These are phyloP conservation scores for Nitzschia sp. DNA, from an alignment of 108 stramenopile genomes.

Conservation along the genomic window DNA sequence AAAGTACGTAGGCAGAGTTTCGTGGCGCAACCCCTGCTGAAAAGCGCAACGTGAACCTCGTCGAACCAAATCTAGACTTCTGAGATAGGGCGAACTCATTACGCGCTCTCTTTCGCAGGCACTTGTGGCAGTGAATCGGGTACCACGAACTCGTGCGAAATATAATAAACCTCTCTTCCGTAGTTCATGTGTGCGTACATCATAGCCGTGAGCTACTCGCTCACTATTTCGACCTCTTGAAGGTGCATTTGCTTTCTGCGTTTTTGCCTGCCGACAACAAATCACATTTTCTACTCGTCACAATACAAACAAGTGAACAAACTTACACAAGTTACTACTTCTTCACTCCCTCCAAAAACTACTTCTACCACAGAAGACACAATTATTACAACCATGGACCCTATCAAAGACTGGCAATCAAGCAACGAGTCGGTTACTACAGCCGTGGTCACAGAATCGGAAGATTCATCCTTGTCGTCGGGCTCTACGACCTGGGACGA, in stretches of 20 bases:
- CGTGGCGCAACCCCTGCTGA: no score
- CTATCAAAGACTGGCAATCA: conserved; percentile 1
- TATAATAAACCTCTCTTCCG: no score
- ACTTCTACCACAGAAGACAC: no score
- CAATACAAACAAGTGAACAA: neutral
- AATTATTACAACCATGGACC: neutral
- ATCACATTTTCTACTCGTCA: neutral
- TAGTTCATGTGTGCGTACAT: no score
- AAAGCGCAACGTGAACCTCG: no score
- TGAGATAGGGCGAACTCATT: no score
- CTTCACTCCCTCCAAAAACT: neutral
- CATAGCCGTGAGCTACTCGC: no score
- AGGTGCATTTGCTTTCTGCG: neutral
- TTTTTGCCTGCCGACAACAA: neutral
- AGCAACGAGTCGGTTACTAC: conserved; percentile 10
- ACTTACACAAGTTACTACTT: neutral
- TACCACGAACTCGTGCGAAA: no score
- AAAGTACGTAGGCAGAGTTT: no score
- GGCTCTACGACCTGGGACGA: conserved; percentile 25
- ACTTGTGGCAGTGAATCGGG: no score
- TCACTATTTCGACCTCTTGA: conserved; percentile 8
- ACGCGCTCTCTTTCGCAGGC: no score
- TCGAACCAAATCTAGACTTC: no score
- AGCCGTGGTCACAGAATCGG: conserved; percentile 5
- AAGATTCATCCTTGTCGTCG: conserved; percentile 9